These are phyloP conservation scores for Colletotrichum higginsianum DNA, from an alignment of 2,329 filamentous ascomycete genomes.

Conservation along the genomic window DNA sequence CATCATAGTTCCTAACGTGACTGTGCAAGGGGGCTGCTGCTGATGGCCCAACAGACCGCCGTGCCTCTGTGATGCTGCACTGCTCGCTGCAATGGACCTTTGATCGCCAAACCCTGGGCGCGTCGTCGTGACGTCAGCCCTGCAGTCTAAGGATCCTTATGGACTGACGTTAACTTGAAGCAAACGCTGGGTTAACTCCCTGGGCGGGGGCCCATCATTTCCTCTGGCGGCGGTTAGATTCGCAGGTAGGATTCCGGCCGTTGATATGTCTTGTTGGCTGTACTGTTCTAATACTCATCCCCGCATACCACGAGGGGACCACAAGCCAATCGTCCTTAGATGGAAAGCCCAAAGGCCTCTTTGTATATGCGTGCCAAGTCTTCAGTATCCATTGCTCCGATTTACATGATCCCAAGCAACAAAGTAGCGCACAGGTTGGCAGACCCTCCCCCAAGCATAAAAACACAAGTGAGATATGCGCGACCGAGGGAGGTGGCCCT, in stretches of 20 bases:
- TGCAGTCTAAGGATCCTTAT: neutral
- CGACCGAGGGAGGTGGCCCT: neutral
- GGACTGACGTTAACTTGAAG: neutral
- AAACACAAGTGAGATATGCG: slow-evolving; percentile 24
- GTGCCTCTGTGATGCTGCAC: neutral
- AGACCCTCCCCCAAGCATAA: slow-evolving; percentile 13
- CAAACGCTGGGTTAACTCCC: no score
- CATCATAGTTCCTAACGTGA: no score
- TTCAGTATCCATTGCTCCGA: slow-evolving; percentile 35
- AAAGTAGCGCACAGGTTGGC: slow-evolving; percentile 20
- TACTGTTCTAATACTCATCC: neutral
- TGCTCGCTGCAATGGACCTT: neutral
- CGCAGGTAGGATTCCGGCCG: no score
- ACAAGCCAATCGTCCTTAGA: no score
- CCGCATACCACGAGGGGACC: neutral
- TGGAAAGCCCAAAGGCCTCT: slow-evolving; percentile 25
- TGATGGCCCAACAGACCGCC: no score
- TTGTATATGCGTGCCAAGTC: slow-evolving; percentile 37
- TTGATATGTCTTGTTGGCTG: neutral
- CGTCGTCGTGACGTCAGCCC: neutral
- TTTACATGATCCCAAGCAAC: slow-evolving; percentile 26
- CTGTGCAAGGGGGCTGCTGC: neutral
- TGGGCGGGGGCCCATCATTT: no score
- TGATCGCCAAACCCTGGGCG: neutral
- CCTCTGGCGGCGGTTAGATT: neutral